Evolutionary conservation across 495 filamentous ascomycete species (phyloP), one percentile per base, ranked within the genome.

Genomic region (Xylaria cubensis): DNA sequence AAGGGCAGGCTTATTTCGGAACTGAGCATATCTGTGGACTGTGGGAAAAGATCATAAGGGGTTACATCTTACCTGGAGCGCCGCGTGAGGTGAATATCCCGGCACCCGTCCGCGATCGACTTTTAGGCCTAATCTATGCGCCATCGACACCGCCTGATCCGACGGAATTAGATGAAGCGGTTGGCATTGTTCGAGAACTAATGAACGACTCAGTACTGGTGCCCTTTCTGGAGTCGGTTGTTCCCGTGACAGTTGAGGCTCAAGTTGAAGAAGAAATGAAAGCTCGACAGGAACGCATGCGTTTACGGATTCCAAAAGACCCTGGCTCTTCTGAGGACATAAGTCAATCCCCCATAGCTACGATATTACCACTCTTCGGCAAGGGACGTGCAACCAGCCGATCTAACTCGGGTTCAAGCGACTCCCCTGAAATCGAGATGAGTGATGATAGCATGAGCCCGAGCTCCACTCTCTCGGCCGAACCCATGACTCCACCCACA

Each of bases 171-270:
- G 93, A 97, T 75, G 85, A 91, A n/a, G 96, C 96, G n/a, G 93
- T 96, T 21, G 87, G 90, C 69, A 95, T 97, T 65, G 92, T 97
- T 19, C 94, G 94, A 79, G 95, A 98, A 70, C 83, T 99, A 71
- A 98, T 99, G 94, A 95, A 98, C 76, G 96, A 98, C 75, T 97
- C 94, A 3, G 94, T 98, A 3, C 84, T 96, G 41, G 90, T 93
- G 0, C 92, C 93, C 0, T 97, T 96, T 79, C 83, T 96, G 24
- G 94, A 93, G 75, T 88, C 86, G 7, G 82, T 87, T 67, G 74
- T 83, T 48, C 78, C 82, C 41, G 73, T 82, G 64, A 74, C 79
- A 29, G 72, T 79, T 24, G 78, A 83, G 41, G 67, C 79, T 21
- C 55, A 76, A 39, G 34, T 64, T 39, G 74, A 78, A 63, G 74